Evolutionary conservation across 2,329 filamentous ascomycete genomes (phyloP).

Genomic region (Ophiobolus disseminans): DNA sequence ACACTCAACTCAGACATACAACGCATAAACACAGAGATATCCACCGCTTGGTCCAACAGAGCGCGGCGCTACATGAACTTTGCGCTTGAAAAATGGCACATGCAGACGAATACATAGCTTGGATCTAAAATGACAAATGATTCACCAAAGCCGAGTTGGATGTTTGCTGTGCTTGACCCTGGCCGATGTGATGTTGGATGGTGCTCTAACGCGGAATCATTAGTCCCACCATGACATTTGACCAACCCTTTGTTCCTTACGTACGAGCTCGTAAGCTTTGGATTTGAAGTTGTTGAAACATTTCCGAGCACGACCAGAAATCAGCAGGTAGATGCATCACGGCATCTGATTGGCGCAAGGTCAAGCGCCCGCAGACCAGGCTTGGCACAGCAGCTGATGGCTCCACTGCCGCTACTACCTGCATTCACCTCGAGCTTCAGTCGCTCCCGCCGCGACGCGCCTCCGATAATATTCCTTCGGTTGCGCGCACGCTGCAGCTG

Average conservation of each 20-base stretch:
- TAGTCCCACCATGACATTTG: too few relatives aligned
- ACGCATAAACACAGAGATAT: slow-evolving; percentile 69
- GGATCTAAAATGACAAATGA: slow-evolving; percentile 34
- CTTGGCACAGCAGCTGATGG: slow-evolving; percentile 23
- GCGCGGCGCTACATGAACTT: slow-evolving; percentile 17
- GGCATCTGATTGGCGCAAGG: slow-evolving; percentile 12
- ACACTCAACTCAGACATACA: slow-evolving; percentile 69
- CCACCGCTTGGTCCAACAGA: slow-evolving; percentile 21
- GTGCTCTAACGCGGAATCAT: background rate
- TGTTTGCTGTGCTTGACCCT: background rate
- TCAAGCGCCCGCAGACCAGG: slow-evolving; percentile 20
- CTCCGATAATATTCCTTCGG: slow-evolving; percentile 22
- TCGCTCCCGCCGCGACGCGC: slow-evolving; percentile 27
- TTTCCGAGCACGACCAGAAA: too few relatives aligned
- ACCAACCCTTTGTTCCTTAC: too few relatives aligned
- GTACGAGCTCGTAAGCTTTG: too few relatives aligned
- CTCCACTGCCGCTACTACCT: slow-evolving; percentile 22
- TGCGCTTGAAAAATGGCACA: slow-evolving; percentile 12
- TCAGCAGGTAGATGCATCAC: background rate
- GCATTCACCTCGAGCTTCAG: slow-evolving; percentile 18
- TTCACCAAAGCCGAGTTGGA: slow-evolving; percentile 4
- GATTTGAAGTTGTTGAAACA: too few relatives aligned
- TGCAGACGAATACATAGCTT: slow-evolving; percentile 24
- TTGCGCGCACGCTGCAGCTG: slow-evolving; percentile 30
- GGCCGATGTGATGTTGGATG: background rate